Evolutionary conservation across 176 grass and related monocot genomes (phyloP).

Genomic region (Paspalum vaginatum): DNA sequence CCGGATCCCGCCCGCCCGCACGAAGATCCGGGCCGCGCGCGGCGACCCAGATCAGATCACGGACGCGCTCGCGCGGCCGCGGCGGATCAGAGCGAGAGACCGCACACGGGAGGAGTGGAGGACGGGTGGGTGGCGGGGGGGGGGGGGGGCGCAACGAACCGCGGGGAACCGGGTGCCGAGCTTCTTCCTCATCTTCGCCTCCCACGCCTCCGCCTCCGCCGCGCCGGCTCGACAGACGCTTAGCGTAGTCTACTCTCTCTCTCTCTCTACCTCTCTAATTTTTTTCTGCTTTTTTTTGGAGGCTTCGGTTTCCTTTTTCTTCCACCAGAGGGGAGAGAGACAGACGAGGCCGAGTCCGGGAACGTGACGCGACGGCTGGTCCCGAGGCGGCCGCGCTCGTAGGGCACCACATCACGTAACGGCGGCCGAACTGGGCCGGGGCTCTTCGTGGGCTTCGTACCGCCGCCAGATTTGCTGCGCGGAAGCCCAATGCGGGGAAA

Average conservation of each 20-base stretch:
- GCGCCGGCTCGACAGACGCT: constrained; percentile 42
- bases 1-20: constrained; percentile 27
- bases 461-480: background rate
- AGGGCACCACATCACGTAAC: background rate
- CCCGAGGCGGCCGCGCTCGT: constrained; percentile 5
- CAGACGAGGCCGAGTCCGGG: background rate
- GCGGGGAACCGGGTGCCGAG: constrained; percentile 98
- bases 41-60: constrained; percentile 44
- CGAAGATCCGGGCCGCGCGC: constrained; percentile 27
- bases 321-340: background rate
- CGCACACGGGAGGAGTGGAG: background rate
- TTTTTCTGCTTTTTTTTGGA: background rate
- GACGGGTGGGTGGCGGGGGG: background rate
- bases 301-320: constrained; percentile 19
- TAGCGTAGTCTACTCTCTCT: constrained; percentile 15
- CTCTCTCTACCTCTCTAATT: background rate
- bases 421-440: background rate
- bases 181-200: constrained; percentile 97
- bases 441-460: background rate
- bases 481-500: no score
- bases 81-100: constrained; percentile 22
- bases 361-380: background rate
- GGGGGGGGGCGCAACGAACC: constrained; percentile 43
- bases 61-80: background rate
- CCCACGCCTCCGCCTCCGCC: constrained; percentile 35